These are phyloP conservation scores for Gonapodya sp. DNA, from an alignment of 192 early-diverging fungal genomes.

Conservation along the genomic window DNA sequence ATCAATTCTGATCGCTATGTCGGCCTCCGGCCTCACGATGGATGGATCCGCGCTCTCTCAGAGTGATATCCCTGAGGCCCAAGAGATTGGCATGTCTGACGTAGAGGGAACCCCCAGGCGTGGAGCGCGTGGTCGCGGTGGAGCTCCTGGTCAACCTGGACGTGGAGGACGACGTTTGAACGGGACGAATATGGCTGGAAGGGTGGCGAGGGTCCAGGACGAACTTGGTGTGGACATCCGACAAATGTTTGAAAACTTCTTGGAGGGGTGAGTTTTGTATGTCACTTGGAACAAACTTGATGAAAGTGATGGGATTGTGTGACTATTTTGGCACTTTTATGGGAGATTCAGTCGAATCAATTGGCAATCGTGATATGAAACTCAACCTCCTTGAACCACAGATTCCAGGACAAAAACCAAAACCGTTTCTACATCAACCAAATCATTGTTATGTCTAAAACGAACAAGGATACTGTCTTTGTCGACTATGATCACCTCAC, in stretches of 20 bases:
- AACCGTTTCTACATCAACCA: constrained; percentile 56
- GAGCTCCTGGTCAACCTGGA: background rate
- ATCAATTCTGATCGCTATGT: background rate
- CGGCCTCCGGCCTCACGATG: background rate
- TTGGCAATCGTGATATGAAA: background rate
- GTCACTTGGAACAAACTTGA: too few relatives aligned
- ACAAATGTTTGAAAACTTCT: constrained; percentile 59
- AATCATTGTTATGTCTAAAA: constrained; percentile 41
- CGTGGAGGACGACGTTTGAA: background rate
- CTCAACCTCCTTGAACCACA: constrained; percentile 11
- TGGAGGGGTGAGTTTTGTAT: constrained; percentile 37
- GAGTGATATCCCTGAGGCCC: background rate
- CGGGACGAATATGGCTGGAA: constrained; percentile 20
- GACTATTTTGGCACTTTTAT: background rate
- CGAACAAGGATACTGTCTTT: constrained; percentile 56
- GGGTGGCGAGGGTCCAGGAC: constrained; percentile 52
- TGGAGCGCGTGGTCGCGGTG: background rate
- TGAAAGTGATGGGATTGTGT: background rate
- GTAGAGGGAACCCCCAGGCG: background rate
- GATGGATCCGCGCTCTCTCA: background rate
- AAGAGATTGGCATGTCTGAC: background rate
- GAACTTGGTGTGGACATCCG: constrained; percentile 56
- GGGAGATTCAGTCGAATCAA: background rate
- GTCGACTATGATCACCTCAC: constrained; percentile 65
- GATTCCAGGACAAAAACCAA: background rate